These are phyloP conservation scores for Verticillium dahliae DNA, from an alignment of 2,329 filamentous ascomycete species.

Conservation along the genomic window DNA sequence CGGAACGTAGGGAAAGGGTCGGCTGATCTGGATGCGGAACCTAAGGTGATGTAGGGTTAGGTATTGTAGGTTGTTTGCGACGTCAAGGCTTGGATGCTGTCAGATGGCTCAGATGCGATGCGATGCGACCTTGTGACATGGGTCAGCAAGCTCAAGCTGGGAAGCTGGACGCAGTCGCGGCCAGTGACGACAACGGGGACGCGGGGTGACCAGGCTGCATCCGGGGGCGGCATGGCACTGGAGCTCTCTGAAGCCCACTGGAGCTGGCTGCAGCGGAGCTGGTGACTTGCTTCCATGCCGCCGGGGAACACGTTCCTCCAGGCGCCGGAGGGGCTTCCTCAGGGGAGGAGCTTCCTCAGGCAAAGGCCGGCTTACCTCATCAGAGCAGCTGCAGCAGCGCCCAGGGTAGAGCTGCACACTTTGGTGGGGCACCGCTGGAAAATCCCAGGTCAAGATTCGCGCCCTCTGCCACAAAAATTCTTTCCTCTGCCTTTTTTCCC, in stretches of 20 bases:
- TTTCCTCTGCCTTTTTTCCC: conserved; percentile 18
- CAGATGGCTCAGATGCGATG: not conserved
- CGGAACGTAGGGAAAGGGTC: not conserved
- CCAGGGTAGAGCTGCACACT: not conserved
- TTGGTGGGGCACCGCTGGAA: conserved; percentile 7
- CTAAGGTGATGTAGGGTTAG: not conserved
- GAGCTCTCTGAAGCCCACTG: no score
- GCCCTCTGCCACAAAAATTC: conserved; percentile 9
- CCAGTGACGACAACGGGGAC: not conserved
- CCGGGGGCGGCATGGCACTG: not conserved
- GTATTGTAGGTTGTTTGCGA: not conserved
- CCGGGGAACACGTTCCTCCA: not conserved
- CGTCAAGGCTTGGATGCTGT: not conserved
- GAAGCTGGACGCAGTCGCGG: not conserved
- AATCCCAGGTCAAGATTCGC: not conserved
- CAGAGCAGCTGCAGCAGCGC: not conserved
- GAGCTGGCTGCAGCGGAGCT: no score
- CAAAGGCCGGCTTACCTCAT: not conserved
- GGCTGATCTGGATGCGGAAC: not conserved
- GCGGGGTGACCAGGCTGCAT: not conserved
- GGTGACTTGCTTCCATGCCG: no score
- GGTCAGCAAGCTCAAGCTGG: not conserved
- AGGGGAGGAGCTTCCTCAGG: not conserved
- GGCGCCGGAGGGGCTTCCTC: not conserved
- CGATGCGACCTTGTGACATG: not conserved